Percentiles rank a stretch among this genome's conserved stretches.
phyloP scores from a whole-genome alignment of 192 early-diverging fungal genomes.

The Coemansia sp. region DNA sequence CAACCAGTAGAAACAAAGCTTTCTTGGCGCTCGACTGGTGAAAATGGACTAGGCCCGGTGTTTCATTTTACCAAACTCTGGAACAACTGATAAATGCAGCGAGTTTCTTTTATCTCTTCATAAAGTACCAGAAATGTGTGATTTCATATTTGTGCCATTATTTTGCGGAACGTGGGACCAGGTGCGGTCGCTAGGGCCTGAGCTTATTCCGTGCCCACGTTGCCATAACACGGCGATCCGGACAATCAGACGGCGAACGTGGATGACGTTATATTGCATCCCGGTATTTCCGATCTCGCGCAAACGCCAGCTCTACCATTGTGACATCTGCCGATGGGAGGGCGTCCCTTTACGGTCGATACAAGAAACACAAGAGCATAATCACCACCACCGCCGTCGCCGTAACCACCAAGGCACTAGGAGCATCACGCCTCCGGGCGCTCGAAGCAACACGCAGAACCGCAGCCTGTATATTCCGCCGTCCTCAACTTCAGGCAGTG shows the following conservation, averaged over 20 bases:
- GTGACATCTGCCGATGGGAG: constrained; percentile 49
- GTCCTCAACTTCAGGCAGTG: neutral
- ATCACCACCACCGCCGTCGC: constrained; percentile 1
- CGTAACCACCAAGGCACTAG: no score
- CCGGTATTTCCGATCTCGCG: constrained; percentile 40
- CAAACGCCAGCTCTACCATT: constrained; percentile 34
- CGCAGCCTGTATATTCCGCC: constrained; percentile 14
- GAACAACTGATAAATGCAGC: neutral
- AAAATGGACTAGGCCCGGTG: no score
- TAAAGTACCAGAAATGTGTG: constrained; percentile 19
- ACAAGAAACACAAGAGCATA: neutral
- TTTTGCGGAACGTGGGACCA: constrained; percentile 43
- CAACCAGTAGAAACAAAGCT: no score
- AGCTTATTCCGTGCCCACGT: constrained; percentile 35
- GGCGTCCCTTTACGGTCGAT: constrained; percentile 13
- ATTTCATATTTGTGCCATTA: constrained; percentile 40
- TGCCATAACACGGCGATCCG: constrained; percentile 48
- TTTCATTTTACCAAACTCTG: no score
- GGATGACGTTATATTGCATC: constrained; percentile 45
- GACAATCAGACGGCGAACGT: constrained; percentile 42
- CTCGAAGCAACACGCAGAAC: neutral
- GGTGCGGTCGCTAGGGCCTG: constrained; percentile 33
- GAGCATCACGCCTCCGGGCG: no score
- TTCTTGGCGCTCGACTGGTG: no score
- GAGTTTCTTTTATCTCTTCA: neutral